Conservation (phyloP, 352 stramenopile species). For the Phytophthora cactorum region DNA sequence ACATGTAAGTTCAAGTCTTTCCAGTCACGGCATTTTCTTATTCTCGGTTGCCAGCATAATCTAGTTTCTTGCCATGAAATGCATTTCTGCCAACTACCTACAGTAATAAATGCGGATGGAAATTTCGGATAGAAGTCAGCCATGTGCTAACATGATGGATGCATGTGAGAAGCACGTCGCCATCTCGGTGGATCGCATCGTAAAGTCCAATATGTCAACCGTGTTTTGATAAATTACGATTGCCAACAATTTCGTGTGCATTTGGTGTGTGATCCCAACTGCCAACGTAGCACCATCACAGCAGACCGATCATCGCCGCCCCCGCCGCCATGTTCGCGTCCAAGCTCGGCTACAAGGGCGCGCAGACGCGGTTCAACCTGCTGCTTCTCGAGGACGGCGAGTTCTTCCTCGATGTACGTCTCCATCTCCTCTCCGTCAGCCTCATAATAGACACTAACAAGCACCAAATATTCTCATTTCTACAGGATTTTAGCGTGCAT, state of each 20-base stretch:
- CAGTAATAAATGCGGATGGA: too few species aligned
- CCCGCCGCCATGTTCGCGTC: constrained; percentile 42
- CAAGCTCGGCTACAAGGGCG: constrained; percentile 52
- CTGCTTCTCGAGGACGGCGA: constrained; percentile 94
- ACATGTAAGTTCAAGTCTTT: too few species aligned
- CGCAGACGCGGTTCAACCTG: constrained; percentile 91
- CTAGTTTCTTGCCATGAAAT: too few species aligned
- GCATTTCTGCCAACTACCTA: too few species aligned
- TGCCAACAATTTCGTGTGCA: constrained; percentile 10
- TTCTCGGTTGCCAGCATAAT: too few species aligned
- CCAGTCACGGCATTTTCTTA: too few species aligned
- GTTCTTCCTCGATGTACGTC: constrained; percentile 92
- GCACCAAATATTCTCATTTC: constrained; percentile 14
- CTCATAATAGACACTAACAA: not conserved
- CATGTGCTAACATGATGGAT: too few species aligned
- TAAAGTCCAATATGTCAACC: not conserved
- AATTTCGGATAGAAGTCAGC: too few species aligned
- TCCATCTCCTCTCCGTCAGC: not conserved
- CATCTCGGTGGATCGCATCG: constrained; percentile 3
- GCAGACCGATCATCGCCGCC: not conserved
- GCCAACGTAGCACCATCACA: constrained; percentile 10
- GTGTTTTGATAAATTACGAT: constrained; percentile 1
- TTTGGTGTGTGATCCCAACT: constrained; percentile 18
- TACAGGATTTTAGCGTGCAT: constrained; percentile 86
- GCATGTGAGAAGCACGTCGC: not conserved